Percentiles rank a stretch among this genome's conserved stretches.
Conservation (phyloP, 129 eudicot genomes). For the Arctium minus region DNA sequence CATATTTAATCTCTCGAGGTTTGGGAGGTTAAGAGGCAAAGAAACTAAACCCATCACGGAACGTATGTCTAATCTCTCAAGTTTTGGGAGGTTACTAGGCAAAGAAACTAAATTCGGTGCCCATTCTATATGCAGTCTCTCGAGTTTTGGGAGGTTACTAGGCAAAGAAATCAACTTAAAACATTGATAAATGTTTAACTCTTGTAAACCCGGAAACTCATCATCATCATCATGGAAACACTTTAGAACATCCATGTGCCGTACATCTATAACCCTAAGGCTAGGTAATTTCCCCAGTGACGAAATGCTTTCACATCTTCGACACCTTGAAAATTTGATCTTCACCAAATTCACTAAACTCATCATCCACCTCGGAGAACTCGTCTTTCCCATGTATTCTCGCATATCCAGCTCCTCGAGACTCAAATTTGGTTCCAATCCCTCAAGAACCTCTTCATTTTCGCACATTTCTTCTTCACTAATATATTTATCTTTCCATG, state of each 20-base stretch:
- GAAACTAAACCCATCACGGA: neutral
- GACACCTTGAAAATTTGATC: neutral
- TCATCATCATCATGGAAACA: conserved; percentile 2
- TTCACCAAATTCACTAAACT: neutral
- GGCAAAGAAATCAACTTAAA: neutral
- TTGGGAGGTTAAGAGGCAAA: too few species aligned
- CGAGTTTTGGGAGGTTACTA: neutral
- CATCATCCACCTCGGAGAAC: conserved; percentile 1
- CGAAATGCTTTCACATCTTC: neutral
- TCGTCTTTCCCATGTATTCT: neutral
- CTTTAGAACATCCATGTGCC: neutral
- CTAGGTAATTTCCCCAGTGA: conserved; percentile 8
- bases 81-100: conserved; percentile 8
- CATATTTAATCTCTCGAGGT: too few species aligned
- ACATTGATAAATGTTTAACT: neutral
- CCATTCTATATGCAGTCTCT: neutral
- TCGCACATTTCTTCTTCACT: neutral
- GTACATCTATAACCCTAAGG: neutral
- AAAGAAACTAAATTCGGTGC: neutral
- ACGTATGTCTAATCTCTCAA: neutral
- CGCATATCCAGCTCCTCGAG: neutral
- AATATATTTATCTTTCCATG: neutral
- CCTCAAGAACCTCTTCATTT: neutral
- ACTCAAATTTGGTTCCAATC: neutral
- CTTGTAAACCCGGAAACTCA: neutral